Base-by-base conservation (phyloP, 2,329 filamentous ascomycete species). In the Xylaria sp. region DNA sequence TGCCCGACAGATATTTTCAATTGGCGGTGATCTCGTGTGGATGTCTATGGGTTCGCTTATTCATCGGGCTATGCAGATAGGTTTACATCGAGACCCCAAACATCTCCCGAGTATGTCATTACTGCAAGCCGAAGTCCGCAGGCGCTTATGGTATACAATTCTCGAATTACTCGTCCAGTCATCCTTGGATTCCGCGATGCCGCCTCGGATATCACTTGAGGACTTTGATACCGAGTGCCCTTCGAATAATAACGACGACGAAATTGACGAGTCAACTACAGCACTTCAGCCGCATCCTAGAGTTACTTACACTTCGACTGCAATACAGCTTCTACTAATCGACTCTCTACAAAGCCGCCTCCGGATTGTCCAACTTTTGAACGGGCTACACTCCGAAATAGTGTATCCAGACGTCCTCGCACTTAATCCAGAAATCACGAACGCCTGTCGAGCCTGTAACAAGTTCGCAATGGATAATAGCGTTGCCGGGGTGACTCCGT, bases 61-160 rank as follows among this genome's bases (percentile, higher is more conserved):
- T 9, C 78, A 82, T 53, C 74, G 65, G n/a, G 82, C 82, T 9
- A 84, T 84, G 81, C 79, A 83, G 59, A 80, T 84, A n/a, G 82
- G 82, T 2, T 68, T 84, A 5, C 81, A 84, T 69, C 81, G 81
- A 9, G 82, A 84, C 53, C 82, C 83, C 0, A 78, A 76, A 47
- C 71, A 80, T 59, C 75, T 83, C 5, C 79, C 79, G 1, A 25
- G 65, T 8, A 80, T 82, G 76, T 69, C 79, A 0, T 12, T 77
- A 0, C 63, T 84, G 2, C 77, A 81, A 48, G 78, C 78, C 0
- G 82, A 84, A 61, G 13, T 82, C 0, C 80, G 82, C 4, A 73
- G 82, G 32, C 76, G 83, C 21, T 72, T 84, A 1, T 85, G 83
- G 82, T 79, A 80, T 1, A 83, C 82, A 6, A 79, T 84, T 12